A percentile compares a stretch with the other conserved stretches of the same genome.
These are phyloP conservation scores for Quillaja saponaria DNA, from an alignment of 306 rosid genomes.

Conservation along the genomic window DNA sequence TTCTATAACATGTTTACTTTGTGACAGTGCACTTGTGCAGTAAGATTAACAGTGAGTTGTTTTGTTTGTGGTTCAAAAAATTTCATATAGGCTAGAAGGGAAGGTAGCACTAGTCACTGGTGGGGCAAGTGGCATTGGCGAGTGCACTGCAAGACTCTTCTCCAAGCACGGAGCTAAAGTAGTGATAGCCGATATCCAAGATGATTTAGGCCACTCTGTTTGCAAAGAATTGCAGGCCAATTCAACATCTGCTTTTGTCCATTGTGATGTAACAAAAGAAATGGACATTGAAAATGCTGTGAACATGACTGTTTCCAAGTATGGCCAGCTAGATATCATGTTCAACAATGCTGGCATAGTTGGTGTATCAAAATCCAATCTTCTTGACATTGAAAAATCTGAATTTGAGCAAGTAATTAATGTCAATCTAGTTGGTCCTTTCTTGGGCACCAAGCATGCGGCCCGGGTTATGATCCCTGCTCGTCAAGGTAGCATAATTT, in stretches of 20 bases:
- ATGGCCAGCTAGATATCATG: constrained; percentile 64
- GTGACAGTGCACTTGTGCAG: no score
- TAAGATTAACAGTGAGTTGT: no score
- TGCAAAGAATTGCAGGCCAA: constrained; percentile 18
- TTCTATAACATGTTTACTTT: not conserved
- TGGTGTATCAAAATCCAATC: constrained; percentile 9
- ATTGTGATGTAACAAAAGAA: constrained; percentile 52
- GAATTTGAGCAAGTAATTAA: constrained; percentile 43
- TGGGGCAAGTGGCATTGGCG: constrained; percentile 57
- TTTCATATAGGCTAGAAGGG: constrained; percentile 47
- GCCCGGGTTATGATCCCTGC: constrained; percentile 50
- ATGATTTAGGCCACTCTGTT: constrained; percentile 37
- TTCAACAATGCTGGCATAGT: constrained; percentile 47
- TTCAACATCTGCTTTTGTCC: constrained; percentile 32
- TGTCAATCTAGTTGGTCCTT: constrained; percentile 40
- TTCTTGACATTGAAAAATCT: constrained; percentile 10
- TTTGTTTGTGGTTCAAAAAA: not conserved
- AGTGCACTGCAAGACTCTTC: constrained; percentile 45
- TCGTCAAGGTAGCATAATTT: constrained; percentile 37
- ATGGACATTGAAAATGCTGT: constrained; percentile 37
- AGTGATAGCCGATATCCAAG: constrained; percentile 49
- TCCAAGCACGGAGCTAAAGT: constrained; percentile 49
- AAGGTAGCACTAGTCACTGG: constrained; percentile 63
- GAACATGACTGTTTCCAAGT: constrained; percentile 20
- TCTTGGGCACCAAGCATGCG: constrained; percentile 53